Base-by-base conservation (phyloP, 768 basidiomycete species). In the Auricularia sp. region DNA sequence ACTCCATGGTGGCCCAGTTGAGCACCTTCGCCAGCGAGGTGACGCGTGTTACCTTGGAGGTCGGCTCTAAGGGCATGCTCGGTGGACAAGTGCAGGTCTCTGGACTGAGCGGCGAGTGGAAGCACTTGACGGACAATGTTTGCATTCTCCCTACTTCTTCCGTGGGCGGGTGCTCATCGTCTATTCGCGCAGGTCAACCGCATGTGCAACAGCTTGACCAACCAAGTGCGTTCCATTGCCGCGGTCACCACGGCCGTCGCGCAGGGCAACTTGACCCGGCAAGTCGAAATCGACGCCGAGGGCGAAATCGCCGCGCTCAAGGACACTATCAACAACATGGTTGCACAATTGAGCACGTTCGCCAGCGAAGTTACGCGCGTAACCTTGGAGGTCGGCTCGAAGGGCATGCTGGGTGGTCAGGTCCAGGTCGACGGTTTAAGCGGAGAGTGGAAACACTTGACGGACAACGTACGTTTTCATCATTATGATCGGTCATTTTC, bases 1-100 rank as follows among this genome's bases (percentile, higher is more conserved):
- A 95, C 71, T 88, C 87, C n/a, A 97, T 97, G 94, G 92, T 95
- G 73, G 92, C 92, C 73, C 89, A 90, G 64, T 75, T 95, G 68
- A 86, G 89, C 69, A 90, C 89, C 3, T 95, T 95, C 72, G 90
- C 92, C 14, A 85, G 83, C 2, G 92, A 93, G 76, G 90, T 93
- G 64, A 92, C 90, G 7, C 81, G 90, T 56, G 90, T 92, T 65
- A 90, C 90, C 4, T 76, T 89, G 62, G 90, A 92, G 77, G 91
- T 94, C 73, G 92, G 90, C 69, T 88, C 86, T 67, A 88, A 94
- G 77, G 93, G 92, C 18, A 92, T 91, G 77, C 78, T 95, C 64
- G 92, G 93, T 66, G 92, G 92, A 58, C 90, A 94, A 74, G 93
- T 92, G 0, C 80, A 86, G 63, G 93, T 96, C 10, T 88, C 90